Percentiles rank a stretch among this genome's conserved stretches.
Evolutionary conservation across 2,329 filamentous ascomycete species (phyloP).

Genomic region (Fusarium dimerum): DNA sequence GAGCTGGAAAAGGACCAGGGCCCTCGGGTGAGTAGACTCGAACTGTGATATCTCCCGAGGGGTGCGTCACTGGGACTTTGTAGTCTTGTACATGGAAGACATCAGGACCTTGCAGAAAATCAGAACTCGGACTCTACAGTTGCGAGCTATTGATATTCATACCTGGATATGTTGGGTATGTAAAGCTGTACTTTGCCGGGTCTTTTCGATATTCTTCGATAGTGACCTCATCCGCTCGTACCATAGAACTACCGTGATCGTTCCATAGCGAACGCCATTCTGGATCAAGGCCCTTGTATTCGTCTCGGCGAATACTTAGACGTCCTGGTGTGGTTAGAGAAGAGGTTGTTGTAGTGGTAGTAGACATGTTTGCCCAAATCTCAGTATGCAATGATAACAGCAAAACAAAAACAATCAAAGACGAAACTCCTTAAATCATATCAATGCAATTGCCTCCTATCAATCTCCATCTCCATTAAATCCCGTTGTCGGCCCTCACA

Average conservation of each 20-base stretch:
- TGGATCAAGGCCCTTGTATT: slow-evolving; percentile 25
- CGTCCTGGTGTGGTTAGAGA: slow-evolving; percentile 1
- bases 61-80: slow-evolving; percentile 26
- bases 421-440: too few relatives aligned
- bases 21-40: slow-evolving; percentile 30
- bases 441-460: too few relatives aligned
- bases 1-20: slow-evolving; percentile 26
- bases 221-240: slow-evolving; percentile 29
- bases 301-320: neutral
- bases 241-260: slow-evolving; percentile 27
- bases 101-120: slow-evolving; percentile 1
- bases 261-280: slow-evolving; percentile 33
- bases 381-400: neutral
- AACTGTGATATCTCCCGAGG: slow-evolving; percentile 25
- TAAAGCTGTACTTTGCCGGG: slow-evolving; percentile 32
- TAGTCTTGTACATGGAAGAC: slow-evolving; percentile 12
- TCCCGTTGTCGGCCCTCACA: neutral
- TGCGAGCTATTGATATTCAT: neutral
- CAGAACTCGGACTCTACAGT: neutral
- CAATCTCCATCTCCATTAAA: neutral
- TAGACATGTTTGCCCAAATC: neutral
- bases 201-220: slow-evolving; percentile 29
- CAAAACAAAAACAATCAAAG: neutral
- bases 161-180: slow-evolving; percentile 28
- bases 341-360: neutral